Evolutionary conservation across 106 monocot genomes (phyloP).

Genomic region (Acanthochlamys bracteata): DNA sequence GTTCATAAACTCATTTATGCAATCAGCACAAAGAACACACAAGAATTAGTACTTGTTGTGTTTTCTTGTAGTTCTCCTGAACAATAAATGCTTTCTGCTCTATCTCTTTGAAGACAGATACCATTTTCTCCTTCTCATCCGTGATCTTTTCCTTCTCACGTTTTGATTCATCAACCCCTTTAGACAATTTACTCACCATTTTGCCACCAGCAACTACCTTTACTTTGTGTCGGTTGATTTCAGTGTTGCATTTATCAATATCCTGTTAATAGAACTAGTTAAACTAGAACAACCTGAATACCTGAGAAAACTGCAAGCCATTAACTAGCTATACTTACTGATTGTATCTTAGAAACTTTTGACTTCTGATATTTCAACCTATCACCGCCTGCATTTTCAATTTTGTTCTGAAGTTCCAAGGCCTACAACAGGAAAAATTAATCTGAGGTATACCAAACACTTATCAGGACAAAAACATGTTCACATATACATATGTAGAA

Average conservation of each 20-base stretch:
- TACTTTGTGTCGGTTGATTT: slow-evolving; percentile 80
- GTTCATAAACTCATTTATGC: too few relatives aligned
- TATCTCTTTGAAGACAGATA: slow-evolving; percentile 53
- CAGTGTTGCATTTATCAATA: slow-evolving; percentile 85
- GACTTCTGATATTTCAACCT: slow-evolving; percentile 66
- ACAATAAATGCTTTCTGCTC: slow-evolving; percentile 72
- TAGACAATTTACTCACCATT: slow-evolving; percentile 51
- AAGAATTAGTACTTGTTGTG: slow-evolving; percentile 49
- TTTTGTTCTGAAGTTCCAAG: slow-evolving; percentile 75
- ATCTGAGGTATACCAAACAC: too few relatives aligned
- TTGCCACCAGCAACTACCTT: slow-evolving; percentile 60
- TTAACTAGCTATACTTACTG: slow-evolving; percentile 38
- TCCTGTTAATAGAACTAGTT: slow-evolving; percentile 31
- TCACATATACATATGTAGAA: too few relatives aligned
- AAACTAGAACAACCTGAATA: not conserved
- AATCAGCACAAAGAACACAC: not conserved
- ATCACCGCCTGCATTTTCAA: slow-evolving; percentile 95
- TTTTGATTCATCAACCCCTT: slow-evolving; percentile 72
- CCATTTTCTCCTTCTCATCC: slow-evolving; percentile 60
- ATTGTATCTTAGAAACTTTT: slow-evolving; percentile 72
- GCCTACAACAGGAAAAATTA: slow-evolving; percentile 35
- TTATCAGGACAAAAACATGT: too few relatives aligned
- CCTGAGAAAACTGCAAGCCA: not conserved
- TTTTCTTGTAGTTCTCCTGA: slow-evolving; percentile 78
- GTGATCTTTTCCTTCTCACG: slow-evolving; percentile 60